Evolutionary conservation across 2,329 filamentous ascomycete species (phyloP).

Genomic region (Scedosporium minutisporum): DNA sequence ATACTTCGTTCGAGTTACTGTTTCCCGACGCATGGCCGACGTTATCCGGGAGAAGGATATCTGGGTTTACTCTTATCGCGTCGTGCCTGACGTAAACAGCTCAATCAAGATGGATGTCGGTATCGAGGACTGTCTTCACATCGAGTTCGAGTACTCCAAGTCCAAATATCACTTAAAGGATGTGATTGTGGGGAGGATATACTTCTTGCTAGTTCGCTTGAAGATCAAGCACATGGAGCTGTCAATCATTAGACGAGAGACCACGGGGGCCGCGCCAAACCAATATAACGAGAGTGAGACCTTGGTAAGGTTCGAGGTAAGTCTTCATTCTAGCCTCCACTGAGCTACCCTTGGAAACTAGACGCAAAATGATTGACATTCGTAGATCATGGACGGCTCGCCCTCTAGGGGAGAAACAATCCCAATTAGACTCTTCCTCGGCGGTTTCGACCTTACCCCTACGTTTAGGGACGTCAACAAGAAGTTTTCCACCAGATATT

Average conservation of each 20-base stretch:
- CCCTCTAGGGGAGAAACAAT: conserved; percentile 91
- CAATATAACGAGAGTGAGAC: conserved; percentile 99
- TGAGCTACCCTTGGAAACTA: no score
- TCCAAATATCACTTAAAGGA: conserved; percentile 99
- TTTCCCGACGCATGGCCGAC: conserved; percentile 93
- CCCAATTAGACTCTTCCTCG: conserved; percentile 91
- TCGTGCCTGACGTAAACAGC: conserved; percentile 95
- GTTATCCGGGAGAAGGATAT: conserved; percentile 98
- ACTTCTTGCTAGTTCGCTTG: conserved; percentile 89
- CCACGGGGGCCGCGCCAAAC: conserved; percentile 90
- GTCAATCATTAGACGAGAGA: conserved; percentile 93
- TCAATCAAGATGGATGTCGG: conserved; percentile 99
- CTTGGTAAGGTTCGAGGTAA: conserved; percentile 85
- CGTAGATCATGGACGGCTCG: conserved; percentile 96
- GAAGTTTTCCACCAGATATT: conserved; percentile 98
- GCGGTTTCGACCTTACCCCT: conserved; percentile 92
- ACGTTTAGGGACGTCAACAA: conserved; percentile 99
- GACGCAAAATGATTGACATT: background rate
- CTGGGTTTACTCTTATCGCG: conserved; percentile 98
- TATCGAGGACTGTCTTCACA: conserved; percentile 97
- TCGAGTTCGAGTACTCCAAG: conserved; percentile 99
- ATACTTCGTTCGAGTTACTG: conserved; percentile 95
- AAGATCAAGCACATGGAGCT: conserved; percentile 99
- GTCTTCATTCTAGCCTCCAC: conserved; percentile 8
- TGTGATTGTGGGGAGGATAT: conserved; percentile 96